These are phyloP conservation scores for Glycine soja DNA, from an alignment of 306 rosid species.

Conservation along the genomic window DNA sequence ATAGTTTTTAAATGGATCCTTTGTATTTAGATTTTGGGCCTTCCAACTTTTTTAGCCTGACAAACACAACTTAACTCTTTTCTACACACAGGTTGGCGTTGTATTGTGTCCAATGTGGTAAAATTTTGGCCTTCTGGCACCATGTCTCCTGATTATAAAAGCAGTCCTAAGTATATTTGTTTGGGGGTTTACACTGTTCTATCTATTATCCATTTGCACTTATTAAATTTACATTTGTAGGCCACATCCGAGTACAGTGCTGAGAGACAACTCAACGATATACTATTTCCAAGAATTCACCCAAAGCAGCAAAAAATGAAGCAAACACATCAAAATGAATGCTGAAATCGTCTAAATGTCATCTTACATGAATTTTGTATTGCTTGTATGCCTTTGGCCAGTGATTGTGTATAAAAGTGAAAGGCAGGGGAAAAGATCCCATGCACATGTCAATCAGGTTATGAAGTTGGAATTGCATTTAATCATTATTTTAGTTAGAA, in stretches of 20 bases:
- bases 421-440: constrained; percentile 46
- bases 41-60: not conserved
- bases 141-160: not conserved
- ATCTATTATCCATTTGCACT: constrained; percentile 31
- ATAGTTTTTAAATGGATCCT: not conserved
- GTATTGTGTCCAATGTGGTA: not conserved
- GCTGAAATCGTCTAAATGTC: constrained; percentile 39
- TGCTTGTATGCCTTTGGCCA: constrained; percentile 35
- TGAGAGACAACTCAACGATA: constrained; percentile 83
- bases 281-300: constrained; percentile 74
- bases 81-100: too few relatives aligned
- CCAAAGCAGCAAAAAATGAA: constrained; percentile 68
- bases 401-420: constrained; percentile 45
- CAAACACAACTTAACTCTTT: not conserved
- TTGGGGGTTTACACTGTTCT: not conserved
- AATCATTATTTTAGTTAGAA: constrained; percentile 47
- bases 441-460: constrained; percentile 45
- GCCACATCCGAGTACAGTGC: constrained; percentile 89
- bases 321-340: constrained; percentile 71
- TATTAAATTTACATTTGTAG: constrained; percentile 57
- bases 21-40: constrained; percentile 26
- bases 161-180: not conserved
- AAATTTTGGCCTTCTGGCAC: not conserved
- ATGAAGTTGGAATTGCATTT: constrained; percentile 53
- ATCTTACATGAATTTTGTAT: constrained; percentile 37